Evolutionary conservation across 2,329 filamentous ascomycete genomes (phyloP).

Genomic region (Catunica adiposa): DNA sequence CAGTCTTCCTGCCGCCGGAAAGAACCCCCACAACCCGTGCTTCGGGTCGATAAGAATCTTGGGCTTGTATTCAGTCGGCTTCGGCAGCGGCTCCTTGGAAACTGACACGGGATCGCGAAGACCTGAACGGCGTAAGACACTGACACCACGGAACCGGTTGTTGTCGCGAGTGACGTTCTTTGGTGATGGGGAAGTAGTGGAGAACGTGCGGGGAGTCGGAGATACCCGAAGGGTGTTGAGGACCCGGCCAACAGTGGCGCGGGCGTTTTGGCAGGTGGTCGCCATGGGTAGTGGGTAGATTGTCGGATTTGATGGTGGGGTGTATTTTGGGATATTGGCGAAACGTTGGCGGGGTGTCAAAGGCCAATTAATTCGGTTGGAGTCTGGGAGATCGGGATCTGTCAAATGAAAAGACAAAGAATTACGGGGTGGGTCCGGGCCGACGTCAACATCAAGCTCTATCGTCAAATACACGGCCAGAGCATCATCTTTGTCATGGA

Average conservation of each 20-base stretch:
- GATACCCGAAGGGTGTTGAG: neutral
- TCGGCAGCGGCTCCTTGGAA: conserved; percentile 53
- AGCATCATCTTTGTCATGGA: neutral
- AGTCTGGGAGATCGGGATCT: neutral
- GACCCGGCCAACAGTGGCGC: neutral
- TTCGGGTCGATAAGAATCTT: conserved; percentile 45
- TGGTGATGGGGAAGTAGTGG: conserved; percentile 34
- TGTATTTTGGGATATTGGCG: neutral
- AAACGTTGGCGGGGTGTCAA: neutral
- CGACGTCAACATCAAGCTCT: neutral
- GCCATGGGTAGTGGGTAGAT: neutral
- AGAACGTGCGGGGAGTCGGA: conserved; percentile 24
- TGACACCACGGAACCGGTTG: conserved; percentile 68
- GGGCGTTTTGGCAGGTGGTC: neutral
- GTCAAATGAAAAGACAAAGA: neutral
- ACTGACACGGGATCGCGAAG: conserved; percentile 59
- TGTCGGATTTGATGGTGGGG: neutral
- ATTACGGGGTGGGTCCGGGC: neutral
- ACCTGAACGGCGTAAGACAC: conserved; percentile 62
- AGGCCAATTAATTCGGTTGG: neutral
- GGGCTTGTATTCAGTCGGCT: conserved; percentile 49
- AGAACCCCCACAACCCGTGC: conserved; percentile 90
- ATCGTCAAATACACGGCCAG: neutral
- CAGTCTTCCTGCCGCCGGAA: conserved; percentile 52
- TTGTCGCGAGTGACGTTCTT: conserved; percentile 48